Evolutionary conservation across 192 early-diverging fungal species (phyloP).

Genomic region (Irineochytrium annulatum): DNA sequence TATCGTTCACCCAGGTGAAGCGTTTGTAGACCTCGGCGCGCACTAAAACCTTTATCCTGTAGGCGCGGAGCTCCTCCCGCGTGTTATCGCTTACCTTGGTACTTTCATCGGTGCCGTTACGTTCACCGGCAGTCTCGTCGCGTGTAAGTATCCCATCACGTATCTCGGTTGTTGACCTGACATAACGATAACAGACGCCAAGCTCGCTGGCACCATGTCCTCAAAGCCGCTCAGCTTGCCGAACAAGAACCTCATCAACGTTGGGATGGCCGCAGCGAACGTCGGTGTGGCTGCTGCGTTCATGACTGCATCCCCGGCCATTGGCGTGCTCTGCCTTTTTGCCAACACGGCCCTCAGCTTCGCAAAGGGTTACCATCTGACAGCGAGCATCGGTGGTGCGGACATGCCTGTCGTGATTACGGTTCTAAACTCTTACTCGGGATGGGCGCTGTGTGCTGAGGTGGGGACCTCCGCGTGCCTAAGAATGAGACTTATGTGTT

Average conservation of each 20-base stretch:
- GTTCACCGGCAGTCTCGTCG: conserved; percentile 18
- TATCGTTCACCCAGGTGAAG: conserved; percentile 22
- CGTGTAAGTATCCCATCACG: not conserved
- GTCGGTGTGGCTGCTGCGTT: conserved; percentile 18
- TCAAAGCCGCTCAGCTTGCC: conserved; percentile 27
- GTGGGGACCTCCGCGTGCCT: not conserved
- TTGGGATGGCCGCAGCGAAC: conserved; percentile 19
- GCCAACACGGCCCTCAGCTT: conserved; percentile 26
- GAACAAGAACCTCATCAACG: conserved; percentile 34
- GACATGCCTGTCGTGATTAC: conserved; percentile 41
- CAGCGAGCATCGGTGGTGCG: conserved; percentile 33
- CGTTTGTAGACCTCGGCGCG: no score
- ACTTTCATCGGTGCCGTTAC: conserved; percentile 30
- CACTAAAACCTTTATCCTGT: no score
- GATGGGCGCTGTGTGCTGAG: conserved; percentile 38
- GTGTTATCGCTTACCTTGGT: conserved; percentile 28
- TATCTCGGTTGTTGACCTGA: not conserved
- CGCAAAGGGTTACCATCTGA: conserved; percentile 33
- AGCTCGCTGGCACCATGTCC: conserved; percentile 26
- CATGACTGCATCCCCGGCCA: conserved; percentile 2
- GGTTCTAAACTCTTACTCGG: conserved; percentile 35
- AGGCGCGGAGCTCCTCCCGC: conserved; percentile 11
- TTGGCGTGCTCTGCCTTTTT: conserved; percentile 23
- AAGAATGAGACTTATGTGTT: not conserved
- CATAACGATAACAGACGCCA: conserved; percentile 17